Evolutionary conservation across 768 basidiomycete species (phyloP).

Genomic region (Coprinellus micaceus): DNA sequence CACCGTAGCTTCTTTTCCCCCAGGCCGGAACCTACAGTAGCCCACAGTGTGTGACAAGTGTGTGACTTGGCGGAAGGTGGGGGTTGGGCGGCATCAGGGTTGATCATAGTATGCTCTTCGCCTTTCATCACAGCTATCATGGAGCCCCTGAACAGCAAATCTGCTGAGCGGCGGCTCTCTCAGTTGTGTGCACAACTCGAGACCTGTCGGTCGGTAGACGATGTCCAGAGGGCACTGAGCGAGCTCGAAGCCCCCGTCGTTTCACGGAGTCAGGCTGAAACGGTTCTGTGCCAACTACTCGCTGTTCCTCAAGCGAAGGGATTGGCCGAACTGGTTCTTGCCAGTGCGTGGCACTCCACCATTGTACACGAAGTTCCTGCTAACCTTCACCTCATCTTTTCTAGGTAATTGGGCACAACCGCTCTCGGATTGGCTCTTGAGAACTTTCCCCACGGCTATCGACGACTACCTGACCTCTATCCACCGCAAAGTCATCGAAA

Average conservation of each 20-base stretch:
- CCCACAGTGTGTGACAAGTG: no score
- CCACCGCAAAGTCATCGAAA: background rate
- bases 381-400: background rate
- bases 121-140: background rate
- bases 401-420: background rate
- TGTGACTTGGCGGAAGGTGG: no score
- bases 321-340: background rate
- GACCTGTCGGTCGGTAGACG: background rate
- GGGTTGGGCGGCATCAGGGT: no score
- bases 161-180: background rate
- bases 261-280: background rate
- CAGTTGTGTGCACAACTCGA: background rate
- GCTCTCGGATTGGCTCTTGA: background rate
- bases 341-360: background rate
- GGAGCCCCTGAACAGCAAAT: background rate
- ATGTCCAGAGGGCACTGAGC: background rate
- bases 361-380: background rate
- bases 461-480: background rate
- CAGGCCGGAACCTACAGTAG: no score
- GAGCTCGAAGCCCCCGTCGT: background rate
- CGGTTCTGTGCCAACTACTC: background rate
- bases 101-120: no score
- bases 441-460: background rate
- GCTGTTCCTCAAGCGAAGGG: background rate
- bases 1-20: no score